These are phyloP conservation scores for Cystofilobasidium bisporidii DNA, from an alignment of 768 basidiomycete species.

Conservation along the genomic window DNA sequence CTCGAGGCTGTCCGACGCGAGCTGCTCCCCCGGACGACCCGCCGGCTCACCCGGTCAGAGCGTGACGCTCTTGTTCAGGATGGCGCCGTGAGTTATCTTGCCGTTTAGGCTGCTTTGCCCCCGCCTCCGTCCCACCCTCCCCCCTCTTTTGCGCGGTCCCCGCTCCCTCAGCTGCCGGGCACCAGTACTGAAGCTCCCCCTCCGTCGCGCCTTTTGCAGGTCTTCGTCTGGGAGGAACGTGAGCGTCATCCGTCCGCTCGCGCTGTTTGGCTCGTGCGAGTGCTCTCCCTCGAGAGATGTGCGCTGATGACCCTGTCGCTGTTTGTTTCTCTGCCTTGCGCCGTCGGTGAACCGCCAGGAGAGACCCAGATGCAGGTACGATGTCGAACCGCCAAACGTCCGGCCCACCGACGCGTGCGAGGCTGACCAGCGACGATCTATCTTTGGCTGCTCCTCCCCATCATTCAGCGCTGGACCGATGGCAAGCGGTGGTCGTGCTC, in stretches of 20 bases:
- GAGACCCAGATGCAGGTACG: constrained; percentile 36
- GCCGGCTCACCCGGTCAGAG: constrained; percentile 38
- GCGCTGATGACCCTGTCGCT: too few species aligned
- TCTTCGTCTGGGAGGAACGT: constrained; percentile 40
- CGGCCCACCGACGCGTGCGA: too few species aligned
- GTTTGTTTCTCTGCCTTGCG: neutral
- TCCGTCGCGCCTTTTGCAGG: constrained; percentile 31
- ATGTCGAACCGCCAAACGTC: too few species aligned
- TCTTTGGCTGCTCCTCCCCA: too few species aligned
- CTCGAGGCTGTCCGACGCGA: constrained; percentile 37
- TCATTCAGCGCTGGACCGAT: constrained; percentile 14
- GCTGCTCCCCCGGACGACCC: constrained; percentile 36
- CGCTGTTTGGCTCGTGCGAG: too few species aligned
- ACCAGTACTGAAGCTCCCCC: too few species aligned
- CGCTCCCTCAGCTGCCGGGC: too few species aligned
- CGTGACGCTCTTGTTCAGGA: constrained; percentile 12
- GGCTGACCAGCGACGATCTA: too few species aligned
- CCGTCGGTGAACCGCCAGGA: constrained; percentile 27
- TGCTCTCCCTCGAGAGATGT: neutral
- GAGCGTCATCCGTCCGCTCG: neutral
- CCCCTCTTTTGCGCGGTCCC: too few species aligned
- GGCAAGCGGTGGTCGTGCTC: constrained; percentile 13
- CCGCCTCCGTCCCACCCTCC: constrained; percentile 29
- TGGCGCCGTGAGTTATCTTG: constrained; percentile 5
- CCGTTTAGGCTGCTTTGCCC: neutral